phyloP scores from a whole-genome alignment of 352 stramenopile species.

The Phytophthora pisi region DNA sequence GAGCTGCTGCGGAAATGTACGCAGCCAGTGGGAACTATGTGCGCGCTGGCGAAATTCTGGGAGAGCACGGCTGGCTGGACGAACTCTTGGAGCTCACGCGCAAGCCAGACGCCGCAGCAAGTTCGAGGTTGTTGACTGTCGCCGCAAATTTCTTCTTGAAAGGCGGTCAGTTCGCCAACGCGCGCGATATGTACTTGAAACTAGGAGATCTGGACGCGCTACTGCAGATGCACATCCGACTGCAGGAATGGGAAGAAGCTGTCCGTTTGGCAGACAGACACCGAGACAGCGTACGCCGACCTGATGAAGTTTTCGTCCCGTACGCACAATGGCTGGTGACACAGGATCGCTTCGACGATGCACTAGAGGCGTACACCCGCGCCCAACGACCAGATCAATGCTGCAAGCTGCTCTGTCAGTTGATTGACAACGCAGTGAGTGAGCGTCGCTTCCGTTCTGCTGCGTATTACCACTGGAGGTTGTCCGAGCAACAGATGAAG shows the following conservation, averaged over 20 bases:
- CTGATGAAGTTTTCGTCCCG: slow-evolving; percentile 91
- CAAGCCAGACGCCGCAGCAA: slow-evolving; percentile 53
- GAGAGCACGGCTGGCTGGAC: slow-evolving; percentile 85
- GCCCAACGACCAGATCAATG: slow-evolving; percentile 86
- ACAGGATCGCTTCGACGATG: slow-evolving; percentile 93
- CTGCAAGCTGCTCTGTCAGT: slow-evolving; percentile 79
- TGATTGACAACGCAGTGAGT: slow-evolving; percentile 89
- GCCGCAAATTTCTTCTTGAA: slow-evolving; percentile 76
- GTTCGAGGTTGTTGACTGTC: slow-evolving; percentile 48
- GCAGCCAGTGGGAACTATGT: slow-evolving; percentile 84
- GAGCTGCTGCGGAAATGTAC: slow-evolving; percentile 92
- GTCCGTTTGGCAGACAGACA: slow-evolving; percentile 89
- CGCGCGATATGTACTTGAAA: slow-evolving; percentile 82
- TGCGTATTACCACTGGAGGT: slow-evolving; percentile 93
- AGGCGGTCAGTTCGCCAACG: slow-evolving; percentile 77
- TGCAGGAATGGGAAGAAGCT: slow-evolving; percentile 93
- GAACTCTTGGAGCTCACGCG: slow-evolving; percentile 85
- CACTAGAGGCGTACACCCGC: slow-evolving; percentile 90
- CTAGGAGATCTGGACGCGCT: slow-evolving; percentile 85
- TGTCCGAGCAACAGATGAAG: slow-evolving; percentile 84
- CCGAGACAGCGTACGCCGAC: slow-evolving; percentile 75
- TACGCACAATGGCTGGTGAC: slow-evolving; percentile 93
- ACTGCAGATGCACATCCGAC: slow-evolving; percentile 89
- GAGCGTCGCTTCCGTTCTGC: slow-evolving; percentile 91
- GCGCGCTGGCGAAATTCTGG: slow-evolving; percentile 87